Base-by-base conservation (phyloP, 805 yeast genomes). In the Kregervanrija pseudodelftensis region DNA sequence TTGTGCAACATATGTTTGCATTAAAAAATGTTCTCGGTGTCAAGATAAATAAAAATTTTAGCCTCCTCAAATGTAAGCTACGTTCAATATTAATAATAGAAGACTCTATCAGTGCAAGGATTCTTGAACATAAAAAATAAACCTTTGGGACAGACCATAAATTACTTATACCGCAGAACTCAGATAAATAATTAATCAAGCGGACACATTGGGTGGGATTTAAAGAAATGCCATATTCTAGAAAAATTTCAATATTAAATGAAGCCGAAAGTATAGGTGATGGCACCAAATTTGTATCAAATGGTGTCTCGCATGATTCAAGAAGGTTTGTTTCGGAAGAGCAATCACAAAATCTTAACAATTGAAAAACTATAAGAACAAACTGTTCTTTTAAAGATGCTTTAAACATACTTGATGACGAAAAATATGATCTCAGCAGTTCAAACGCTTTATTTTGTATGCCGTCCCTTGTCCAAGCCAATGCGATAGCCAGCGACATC, bases 341-440 rank as follows among this genome's bases (percentile, higher is more conserved):
- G 14, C 69, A 58, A 47, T 77, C 79, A 12, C 71, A 64, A 16
- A 66, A 51, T 16, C 58, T 55, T 4, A 79, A 40, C 15, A 73
- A 51, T 34, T 70, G 69, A 33, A 56, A 53, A 1, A 71, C 55
- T 4, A 69, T 65, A 11, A 73, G 46, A 1, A 58, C 30, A 2
- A 57, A 22, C 36, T 65, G 70, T 8, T 55, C 53, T 14, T 43
- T 47, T 3, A 59, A n/a, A 13, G 39, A 36, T 5, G 35, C 5
- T 15, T 47, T 49, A 8, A 40, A 36, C 4, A 40, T 30, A 37
- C 45, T 42, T 2, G 45, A 42, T 8, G 48, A 36, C 2, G 51
- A 48, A 38, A 51, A 40, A n/a, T 40, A 46, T 5, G 33, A 38
- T 14, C 47, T 46, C 3, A 60, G 14, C 2, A 38, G 17, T 13